Percentiles rank a stretch among this genome's conserved stretches.
These are phyloP conservation scores for Vitis hybrid DNA, from an alignment of 177 flowering plant genomes.

Conservation along the genomic window DNA sequence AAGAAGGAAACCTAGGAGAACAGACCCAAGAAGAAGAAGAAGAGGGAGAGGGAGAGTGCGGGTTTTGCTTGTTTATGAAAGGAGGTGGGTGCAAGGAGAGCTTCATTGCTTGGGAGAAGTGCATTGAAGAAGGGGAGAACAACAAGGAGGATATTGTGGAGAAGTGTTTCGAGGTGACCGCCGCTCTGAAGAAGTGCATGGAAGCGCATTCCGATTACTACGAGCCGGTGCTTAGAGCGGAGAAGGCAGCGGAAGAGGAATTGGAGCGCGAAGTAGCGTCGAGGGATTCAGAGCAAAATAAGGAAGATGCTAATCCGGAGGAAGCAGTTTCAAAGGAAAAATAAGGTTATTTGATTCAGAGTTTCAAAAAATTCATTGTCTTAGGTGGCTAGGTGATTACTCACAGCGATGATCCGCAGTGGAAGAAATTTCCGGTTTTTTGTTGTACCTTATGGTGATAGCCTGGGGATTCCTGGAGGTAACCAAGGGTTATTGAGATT, in stretches of 20 bases:
- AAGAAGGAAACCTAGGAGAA: background rate
- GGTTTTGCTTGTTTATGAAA: conserved; percentile 90
- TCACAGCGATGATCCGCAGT: no score
- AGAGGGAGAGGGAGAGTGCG: conserved; percentile 74
- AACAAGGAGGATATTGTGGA: conserved; percentile 64
- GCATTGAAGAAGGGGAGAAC: conserved; percentile 68
- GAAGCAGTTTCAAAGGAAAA: background rate
- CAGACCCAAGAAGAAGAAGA: conserved; percentile 25
- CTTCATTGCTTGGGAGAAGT: conserved; percentile 72
- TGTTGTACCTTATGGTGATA: no score
- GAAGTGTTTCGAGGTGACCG: conserved; percentile 60
- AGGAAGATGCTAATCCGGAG: background rate
- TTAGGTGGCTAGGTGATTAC: no score
- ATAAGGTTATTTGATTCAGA: no score
- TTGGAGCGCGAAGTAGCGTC: conserved; percentile 40
- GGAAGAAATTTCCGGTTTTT: no score
- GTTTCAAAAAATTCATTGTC: no score
- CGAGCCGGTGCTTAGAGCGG: conserved; percentile 62
- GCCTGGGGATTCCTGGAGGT: no score
- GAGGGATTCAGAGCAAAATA: background rate
- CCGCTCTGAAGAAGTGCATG: conserved; percentile 74
- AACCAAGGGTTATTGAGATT: no score
- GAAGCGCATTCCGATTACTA: conserved; percentile 79
- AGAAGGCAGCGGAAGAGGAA: conserved; percentile 67
- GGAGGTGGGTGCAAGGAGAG: conserved; percentile 77